Percentiles rank a stretch among this genome's conserved stretches.
These are phyloP conservation scores for Periconia sp. DNA, from an alignment of 2,329 filamentous ascomycete genomes.

Conservation along the genomic window DNA sequence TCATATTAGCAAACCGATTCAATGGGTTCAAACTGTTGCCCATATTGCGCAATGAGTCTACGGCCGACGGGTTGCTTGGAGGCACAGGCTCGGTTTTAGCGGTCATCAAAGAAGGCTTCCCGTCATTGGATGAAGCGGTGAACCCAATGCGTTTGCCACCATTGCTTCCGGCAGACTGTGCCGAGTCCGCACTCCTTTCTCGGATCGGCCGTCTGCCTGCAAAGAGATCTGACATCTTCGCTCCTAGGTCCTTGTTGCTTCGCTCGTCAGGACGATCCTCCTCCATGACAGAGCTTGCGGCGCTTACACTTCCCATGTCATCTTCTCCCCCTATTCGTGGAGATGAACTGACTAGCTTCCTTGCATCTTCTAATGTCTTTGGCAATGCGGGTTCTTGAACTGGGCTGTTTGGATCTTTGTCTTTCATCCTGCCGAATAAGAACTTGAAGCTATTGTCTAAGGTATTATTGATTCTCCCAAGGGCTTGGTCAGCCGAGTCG, in stretches of 20 bases:
- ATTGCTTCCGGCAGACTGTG: constrained; percentile 65
- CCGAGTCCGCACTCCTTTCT: constrained; percentile 79
- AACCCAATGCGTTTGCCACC: constrained; percentile 66
- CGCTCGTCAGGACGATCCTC: constrained; percentile 44
- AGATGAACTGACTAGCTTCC: constrained; percentile 82
- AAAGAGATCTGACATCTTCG: constrained; percentile 71
- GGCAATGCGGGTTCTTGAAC: constrained; percentile 64
- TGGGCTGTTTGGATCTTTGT: constrained; percentile 56
- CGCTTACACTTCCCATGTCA: constrained; percentile 58
- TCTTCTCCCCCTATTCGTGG: constrained; percentile 56
- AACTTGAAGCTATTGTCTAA: constrained; percentile 94
- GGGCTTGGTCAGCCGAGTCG: constrained; percentile 85
- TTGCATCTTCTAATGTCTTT: constrained; percentile 90
- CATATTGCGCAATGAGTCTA: constrained; percentile 82
- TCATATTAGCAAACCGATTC: constrained; percentile 76
- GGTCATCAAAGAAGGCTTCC: constrained; percentile 28
- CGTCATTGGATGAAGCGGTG: constrained; percentile 30
- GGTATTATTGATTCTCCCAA: constrained; percentile 90
- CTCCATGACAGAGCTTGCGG: constrained; percentile 58
- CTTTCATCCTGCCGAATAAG: constrained; percentile 84
- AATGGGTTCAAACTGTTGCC: constrained; percentile 84
- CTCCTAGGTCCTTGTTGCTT: constrained; percentile 53
- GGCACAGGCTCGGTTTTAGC: constrained; percentile 33
- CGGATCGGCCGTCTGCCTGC: constrained; percentile 68
- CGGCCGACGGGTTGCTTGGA: constrained; percentile 60